A percentile compares a stretch with the other conserved stretches of the same genome.
Evolutionary conservation across 1,139 yeast genomes (phyloP).

Genomic region (Spathaspora sp.): DNA sequence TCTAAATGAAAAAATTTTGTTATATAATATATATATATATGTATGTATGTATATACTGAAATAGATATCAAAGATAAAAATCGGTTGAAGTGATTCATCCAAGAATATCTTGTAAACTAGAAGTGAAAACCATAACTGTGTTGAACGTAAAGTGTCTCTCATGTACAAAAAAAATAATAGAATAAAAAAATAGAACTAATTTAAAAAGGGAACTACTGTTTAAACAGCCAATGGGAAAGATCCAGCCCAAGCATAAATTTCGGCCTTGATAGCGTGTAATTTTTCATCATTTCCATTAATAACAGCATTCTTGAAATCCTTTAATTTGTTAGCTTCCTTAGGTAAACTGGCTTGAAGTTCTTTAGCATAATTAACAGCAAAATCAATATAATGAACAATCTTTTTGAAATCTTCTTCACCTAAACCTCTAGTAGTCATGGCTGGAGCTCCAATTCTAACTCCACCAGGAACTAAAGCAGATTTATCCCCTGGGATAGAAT

Average conservation of each 20-base stretch:
- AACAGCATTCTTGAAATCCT: slow-evolving; percentile 85
- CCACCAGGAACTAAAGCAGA: slow-evolving; percentile 98
- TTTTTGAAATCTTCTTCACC: slow-evolving; percentile 81
- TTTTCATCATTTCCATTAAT: slow-evolving; percentile 66
- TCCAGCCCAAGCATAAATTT: slow-evolving; percentile 89
- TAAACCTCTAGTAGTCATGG: slow-evolving; percentile 97
- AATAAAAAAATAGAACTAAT: neutral
- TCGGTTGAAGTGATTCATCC: neutral
- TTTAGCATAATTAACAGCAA: slow-evolving; percentile 77
- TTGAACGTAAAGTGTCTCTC: slow-evolving; percentile 9
- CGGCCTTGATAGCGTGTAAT: slow-evolving; percentile 65
- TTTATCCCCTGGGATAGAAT: slow-evolving; percentile 97
- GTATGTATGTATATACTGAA: no score
- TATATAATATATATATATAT: neutral
- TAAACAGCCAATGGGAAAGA: slow-evolving; percentile 87
- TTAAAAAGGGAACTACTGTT: neutral
- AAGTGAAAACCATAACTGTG: slow-evolving; percentile 7
- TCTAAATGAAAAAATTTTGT: slow-evolving; percentile 5
- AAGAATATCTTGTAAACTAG: slow-evolving; percentile 1
- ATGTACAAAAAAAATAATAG: neutral
- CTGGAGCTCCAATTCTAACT: slow-evolving; percentile 97
- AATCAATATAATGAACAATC: slow-evolving; percentile 82
- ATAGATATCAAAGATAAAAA: no score
- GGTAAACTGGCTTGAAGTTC: slow-evolving; percentile 75
- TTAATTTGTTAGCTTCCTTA: slow-evolving; percentile 85